Base-by-base conservation (phyloP, 2,329 filamentous ascomycete genomes). In the Leptoxyphium fumago region DNA sequence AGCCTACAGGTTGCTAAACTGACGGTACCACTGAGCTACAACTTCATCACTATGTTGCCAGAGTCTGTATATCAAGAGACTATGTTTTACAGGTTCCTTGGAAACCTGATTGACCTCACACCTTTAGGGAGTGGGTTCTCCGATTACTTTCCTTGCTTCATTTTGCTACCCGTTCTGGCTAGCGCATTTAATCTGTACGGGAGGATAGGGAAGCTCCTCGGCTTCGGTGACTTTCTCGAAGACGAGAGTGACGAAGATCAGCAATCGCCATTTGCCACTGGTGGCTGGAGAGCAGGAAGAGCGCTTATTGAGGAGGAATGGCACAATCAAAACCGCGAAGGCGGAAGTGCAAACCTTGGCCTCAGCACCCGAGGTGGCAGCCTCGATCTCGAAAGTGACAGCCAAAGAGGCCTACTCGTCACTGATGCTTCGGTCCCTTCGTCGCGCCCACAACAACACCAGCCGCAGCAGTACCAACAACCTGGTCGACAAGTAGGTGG, bases 1-100 rank as follows among this genome's bases (percentile, higher is more conserved):
- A 82, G 86, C 1, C 80, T 86, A 46, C 86, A 95, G 61, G 84
- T 95, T 10, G 89, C 91, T 42, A 85, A 88, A 56, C 77, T 98
- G 38, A 94, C 84, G 1, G 85, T 98, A 0, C 91, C 91, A 1
- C 72, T 98, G 8, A 80, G 84, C 3, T 98, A 94, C 74, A 98
- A 98, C 65, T 98, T 96, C 59, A 74, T 94, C 61, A 95, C 89
- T 1, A 89, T 96, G 60, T 65, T 95, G 17, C 82, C 84, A 1
- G 71, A 70, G 7, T 69, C 71, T 10, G 76, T 94, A 38, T 89
- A 87, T 58, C 66, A 72, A 45, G 74, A 80, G 53, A 95, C 88
- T 0, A 78, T 80, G 0, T 98, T 96, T 63, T 94, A 89, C 65
- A 64, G 75, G 38, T 94, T 98, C 55, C 73, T 98, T 0, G 91